Evolutionary conservation across 257 asterid genomes (phyloP), one percentile per base, ranked within the genome.

Genomic region (Rehmannia glutinosa): DNA sequence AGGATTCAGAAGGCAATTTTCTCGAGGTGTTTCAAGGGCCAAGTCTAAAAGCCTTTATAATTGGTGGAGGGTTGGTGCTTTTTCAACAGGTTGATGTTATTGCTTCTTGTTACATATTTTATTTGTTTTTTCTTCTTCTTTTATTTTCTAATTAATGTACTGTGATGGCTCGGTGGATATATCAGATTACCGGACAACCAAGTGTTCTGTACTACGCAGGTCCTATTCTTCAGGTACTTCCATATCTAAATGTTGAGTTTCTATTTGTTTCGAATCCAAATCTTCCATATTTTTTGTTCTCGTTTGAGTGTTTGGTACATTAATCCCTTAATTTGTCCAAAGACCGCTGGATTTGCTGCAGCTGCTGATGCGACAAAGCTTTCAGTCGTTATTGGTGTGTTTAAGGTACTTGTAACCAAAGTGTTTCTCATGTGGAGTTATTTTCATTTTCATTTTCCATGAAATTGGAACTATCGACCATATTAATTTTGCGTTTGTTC

Each of bases 121-220:
- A 57, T 28, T n/a, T 36, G 43, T 45, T 33, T n/a, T 39, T n/a
- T 39, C 16, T 38, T 42, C 23, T 32, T 27, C 43, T 16, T 27
- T 25, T 23, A n/a, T 53, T 46, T 65, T n/a, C 53, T 64, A 46
- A 47, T 50, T 49, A 38, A 69, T 45, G 51, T 42, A 51, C 42
- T 23, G 46, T n/a, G 27, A 42, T 62, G 67, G 55, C 46, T 71
- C 50, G 66, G 42, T 58, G 38, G 61, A 32, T 68, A 61, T 75
- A 45, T 63, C 80, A 93, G 99, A 88, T 93, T 67, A 93, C 99
- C 0, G 99, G 97, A 78, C 98, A 93, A 77, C 99, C 99, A 70
- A 93, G 99, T 72, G 99, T 93, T 69, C 78, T 93, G 54, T 93
- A 93, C 77, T 93, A 93, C 70, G 99, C 97, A 16, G 97, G 97